Percentiles rank a stretch among this genome's conserved stretches.
phyloP scores from a whole-genome alignment of 75 land plant genomes.

The Isoetes taiwanensis region DNA sequence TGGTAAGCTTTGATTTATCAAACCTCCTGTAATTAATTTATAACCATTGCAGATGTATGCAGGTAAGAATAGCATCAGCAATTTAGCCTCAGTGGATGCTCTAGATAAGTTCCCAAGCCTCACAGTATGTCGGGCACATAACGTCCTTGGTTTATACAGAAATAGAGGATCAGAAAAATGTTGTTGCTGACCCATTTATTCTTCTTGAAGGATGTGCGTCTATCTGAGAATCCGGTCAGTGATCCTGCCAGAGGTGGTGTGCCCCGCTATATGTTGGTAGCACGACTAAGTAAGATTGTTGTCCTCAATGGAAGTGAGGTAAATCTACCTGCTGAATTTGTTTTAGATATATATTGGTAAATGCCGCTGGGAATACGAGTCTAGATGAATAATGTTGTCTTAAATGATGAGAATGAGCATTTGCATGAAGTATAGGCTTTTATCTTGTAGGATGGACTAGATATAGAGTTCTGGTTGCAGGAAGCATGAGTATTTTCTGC shows the following conservation, averaged over 20 bases:
- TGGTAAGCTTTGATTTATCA: conserved; percentile 30
- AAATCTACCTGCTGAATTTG: conserved; percentile 3
- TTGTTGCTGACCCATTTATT: neutral
- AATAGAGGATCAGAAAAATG: neutral
- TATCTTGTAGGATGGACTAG: too few relatives aligned
- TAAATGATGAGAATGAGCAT: too few relatives aligned
- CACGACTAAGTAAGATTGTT: conserved; percentile 57
- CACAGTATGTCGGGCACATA: conserved; percentile 28
- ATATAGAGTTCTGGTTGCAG: too few relatives aligned
- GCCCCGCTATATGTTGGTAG: conserved; percentile 62
- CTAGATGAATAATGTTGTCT: too few relatives aligned
- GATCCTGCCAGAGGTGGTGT: conserved; percentile 67
- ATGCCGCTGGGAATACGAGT: too few relatives aligned
- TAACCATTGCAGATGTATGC: conserved; percentile 11
- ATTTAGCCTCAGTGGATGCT: conserved; percentile 60
- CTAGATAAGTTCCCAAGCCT: conserved; percentile 63
- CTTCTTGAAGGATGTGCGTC: conserved; percentile 61
- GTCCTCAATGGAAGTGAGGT: conserved; percentile 95
- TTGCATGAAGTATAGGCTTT: too few relatives aligned
- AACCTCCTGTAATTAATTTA: neutral
- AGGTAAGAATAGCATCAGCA: conserved; percentile 70
- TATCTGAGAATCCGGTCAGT: conserved; percentile 75
- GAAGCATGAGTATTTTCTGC: too few relatives aligned
- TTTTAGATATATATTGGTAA: neutral
- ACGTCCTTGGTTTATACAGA: neutral